phyloP scores from a whole-genome alignment of 2,329 filamentous ascomycete species.

The Sclerotiophoma versabilis region DNA sequence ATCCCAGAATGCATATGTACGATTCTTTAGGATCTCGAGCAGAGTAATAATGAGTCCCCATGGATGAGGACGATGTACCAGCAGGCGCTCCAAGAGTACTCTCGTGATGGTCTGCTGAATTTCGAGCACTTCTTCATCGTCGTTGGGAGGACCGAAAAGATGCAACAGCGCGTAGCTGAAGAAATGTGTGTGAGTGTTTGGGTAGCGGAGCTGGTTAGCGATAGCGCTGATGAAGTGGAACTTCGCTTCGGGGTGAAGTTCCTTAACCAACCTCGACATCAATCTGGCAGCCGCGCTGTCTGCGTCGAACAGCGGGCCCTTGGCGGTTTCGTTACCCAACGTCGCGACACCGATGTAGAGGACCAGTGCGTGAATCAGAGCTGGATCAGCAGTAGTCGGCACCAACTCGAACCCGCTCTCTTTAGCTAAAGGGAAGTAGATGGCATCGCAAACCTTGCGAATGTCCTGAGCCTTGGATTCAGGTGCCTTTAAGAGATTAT shows the following conservation, averaged over 20 bases:
- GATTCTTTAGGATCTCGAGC: conserved; percentile 89
- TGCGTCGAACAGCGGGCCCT: conserved; percentile 69
- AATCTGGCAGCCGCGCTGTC: conserved; percentile 73
- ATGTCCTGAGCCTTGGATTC: conserved; percentile 76
- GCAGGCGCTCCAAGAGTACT: conserved; percentile 84
- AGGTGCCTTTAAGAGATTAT: conserved; percentile 57
- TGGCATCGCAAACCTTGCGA: conserved; percentile 76
- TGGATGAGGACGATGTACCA: conserved; percentile 90
- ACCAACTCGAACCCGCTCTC: conserved; percentile 72
- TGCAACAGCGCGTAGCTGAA: conserved; percentile 87
- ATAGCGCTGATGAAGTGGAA: conserved; percentile 87
- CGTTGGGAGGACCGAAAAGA: conserved; percentile 68
- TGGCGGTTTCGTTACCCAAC: conserved; percentile 64
- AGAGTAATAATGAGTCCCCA: conserved; percentile 93
- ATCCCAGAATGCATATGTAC: conserved; percentile 89
- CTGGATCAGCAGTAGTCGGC: conserved; percentile 71
- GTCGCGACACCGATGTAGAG: conserved; percentile 80
- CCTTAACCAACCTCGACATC: conserved; percentile 77
- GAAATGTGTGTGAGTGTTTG: conserved; percentile 89
- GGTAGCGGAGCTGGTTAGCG: conserved; percentile 89
- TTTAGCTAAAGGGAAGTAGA: conserved; percentile 66
- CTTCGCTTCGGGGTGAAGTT: conserved; percentile 76
- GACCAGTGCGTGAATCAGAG: conserved; percentile 81
- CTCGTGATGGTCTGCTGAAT: conserved; percentile 91
- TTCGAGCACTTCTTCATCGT: conserved; percentile 73